Conservation (phyloP, 441 rosid genomes). For the Biscutella laevigata region DNA sequence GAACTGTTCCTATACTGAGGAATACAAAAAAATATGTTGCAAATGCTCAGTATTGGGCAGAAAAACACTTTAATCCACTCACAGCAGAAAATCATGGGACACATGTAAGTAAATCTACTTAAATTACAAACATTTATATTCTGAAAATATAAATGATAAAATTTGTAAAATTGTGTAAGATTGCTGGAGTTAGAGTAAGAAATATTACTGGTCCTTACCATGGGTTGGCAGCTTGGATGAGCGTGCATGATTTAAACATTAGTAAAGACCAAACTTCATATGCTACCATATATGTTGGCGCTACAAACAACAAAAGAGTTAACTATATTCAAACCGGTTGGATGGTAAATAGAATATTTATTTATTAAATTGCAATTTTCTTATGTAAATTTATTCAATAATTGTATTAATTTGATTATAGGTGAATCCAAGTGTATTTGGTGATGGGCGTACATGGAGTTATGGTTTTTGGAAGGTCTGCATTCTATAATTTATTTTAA, state of each 20-base stretch:
- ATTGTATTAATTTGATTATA: not conserved
- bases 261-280: conserved; percentile 1
- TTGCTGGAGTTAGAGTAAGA: conserved; percentile 1
- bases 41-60: conserved; percentile 7
- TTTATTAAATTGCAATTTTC: not conserved
- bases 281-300: not conserved
- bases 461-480: conserved; percentile 7
- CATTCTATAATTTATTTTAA: too few species aligned
- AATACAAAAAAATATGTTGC: not conserved
- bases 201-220: not conserved
- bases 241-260: not conserved
- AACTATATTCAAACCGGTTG: conserved; percentile 15
- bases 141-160: not conserved
- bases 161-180: not conserved
- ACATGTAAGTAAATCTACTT: conserved; percentile 12
- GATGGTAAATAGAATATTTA: not conserved
- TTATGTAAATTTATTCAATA: too few species aligned
- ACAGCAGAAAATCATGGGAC: not conserved
- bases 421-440: not conserved
- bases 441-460: conserved; percentile 3
- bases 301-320: not conserved
- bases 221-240: conserved; percentile 1
- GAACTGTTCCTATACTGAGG: conserved; percentile 9
- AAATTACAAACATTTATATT: not conserved
- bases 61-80: not conserved